These are phyloP conservation scores for Vaccinium corymbosum DNA, from an alignment of 148 eudicot genomes.

Conservation along the genomic window DNA sequence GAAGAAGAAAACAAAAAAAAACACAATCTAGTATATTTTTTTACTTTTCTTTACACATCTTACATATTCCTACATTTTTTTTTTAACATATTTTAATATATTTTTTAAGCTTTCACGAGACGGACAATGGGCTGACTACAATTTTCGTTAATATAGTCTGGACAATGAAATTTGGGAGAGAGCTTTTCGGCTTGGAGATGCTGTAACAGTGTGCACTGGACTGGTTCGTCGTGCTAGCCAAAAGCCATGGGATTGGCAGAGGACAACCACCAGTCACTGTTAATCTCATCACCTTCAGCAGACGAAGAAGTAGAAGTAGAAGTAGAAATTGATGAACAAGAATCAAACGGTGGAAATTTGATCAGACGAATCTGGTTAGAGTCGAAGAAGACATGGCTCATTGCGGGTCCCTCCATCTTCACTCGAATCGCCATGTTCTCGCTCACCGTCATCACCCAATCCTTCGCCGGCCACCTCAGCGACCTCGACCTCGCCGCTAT, in stretches of 20 bases:
- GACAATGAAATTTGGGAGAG: too few species aligned
- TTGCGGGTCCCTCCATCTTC: conserved; percentile 34
- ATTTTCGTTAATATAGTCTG: too few species aligned
- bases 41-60: too few species aligned
- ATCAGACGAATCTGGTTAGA: conserved; percentile 22
- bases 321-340: not conserved
- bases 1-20: too few species aligned
- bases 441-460: conserved; percentile 23
- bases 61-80: too few species aligned
- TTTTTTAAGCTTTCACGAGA: too few species aligned
- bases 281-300: not conserved
- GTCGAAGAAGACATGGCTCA: conserved; percentile 29
- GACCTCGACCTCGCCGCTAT: conserved; percentile 32
- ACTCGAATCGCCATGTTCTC: conserved; percentile 29
- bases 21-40: too few species aligned
- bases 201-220: not conserved
- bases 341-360: conserved; percentile 13
- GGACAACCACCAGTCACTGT: not conserved
- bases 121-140: too few species aligned
- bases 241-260: conserved; percentile 7
- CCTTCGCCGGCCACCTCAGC: conserved; percentile 37
- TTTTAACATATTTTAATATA: too few species aligned
- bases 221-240: not conserved
- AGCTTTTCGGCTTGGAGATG: too few species aligned
- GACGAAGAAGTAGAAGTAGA: not conserved